Evolutionary conservation across 2,329 filamentous ascomycete species (phyloP).

Genomic region (Monilinia fructigena): DNA sequence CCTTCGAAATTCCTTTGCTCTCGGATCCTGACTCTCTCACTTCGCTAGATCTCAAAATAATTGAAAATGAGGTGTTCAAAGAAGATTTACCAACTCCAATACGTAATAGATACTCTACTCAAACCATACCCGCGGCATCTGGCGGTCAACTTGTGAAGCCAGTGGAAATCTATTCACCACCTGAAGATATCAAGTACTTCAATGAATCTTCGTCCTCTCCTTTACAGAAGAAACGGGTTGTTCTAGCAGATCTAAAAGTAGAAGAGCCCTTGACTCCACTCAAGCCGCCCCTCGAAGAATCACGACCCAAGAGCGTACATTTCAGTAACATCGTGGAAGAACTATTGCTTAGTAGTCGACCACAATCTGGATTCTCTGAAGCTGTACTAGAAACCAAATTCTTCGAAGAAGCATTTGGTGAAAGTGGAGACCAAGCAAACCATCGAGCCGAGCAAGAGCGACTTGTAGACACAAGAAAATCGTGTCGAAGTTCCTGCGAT

Average conservation of each 20-base stretch:
- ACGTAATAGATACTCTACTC: not conserved
- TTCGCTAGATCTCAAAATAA: constrained; percentile 31
- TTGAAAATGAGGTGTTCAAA: constrained; percentile 37
- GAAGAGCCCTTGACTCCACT: constrained; percentile 38
- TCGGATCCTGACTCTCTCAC: constrained; percentile 34
- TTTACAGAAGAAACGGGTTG: constrained; percentile 24
- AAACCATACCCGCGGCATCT: constrained; percentile 15
- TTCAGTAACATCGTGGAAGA: constrained; percentile 37
- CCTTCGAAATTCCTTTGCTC: constrained; percentile 32
- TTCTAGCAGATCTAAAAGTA: constrained; percentile 33
- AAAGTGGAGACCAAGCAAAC: constrained; percentile 29
- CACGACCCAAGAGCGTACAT: constrained; percentile 30
- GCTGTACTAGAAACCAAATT: constrained; percentile 27
- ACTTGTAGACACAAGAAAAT: constrained; percentile 42
- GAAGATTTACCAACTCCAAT: constrained; percentile 35
- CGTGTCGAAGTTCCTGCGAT: constrained; percentile 51
- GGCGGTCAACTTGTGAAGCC: constrained; percentile 59
- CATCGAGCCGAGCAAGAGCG: constrained; percentile 38
- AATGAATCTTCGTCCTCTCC: constrained; percentile 10
- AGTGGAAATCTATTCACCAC: constrained; percentile 54
- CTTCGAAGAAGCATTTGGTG: constrained; percentile 35
- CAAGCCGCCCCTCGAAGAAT: constrained; percentile 20
- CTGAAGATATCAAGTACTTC: constrained; percentile 25
- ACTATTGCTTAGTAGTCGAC: constrained; percentile 25
- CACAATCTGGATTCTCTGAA: constrained; percentile 14